These are phyloP conservation scores for Fusarium coicis DNA, from an alignment of 2,329 filamentous ascomycete species.

Conservation along the genomic window DNA sequence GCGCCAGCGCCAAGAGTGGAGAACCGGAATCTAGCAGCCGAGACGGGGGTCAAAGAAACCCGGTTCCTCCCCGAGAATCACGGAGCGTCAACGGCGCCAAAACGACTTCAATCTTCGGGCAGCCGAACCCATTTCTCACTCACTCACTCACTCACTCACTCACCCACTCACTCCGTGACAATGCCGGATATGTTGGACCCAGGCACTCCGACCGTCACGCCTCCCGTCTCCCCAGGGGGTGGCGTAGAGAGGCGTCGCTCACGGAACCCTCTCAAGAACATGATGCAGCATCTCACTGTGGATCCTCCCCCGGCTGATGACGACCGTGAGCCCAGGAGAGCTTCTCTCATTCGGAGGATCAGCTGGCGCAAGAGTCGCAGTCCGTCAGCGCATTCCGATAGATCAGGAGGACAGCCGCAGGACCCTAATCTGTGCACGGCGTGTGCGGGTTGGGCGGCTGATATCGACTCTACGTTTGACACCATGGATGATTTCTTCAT, in stretches of 20 bases:
- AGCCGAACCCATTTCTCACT: not conserved
- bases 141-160: not conserved
- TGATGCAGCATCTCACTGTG: constrained; percentile 53
- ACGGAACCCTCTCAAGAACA: constrained; percentile 50
- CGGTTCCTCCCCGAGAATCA: constrained; percentile 36
- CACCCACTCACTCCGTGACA: not conserved
- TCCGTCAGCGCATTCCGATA: constrained; percentile 50
- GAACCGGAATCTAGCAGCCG: constrained; percentile 42
- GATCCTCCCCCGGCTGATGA: constrained; percentile 46
- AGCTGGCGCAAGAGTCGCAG: constrained; percentile 52
- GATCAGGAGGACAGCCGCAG: constrained; percentile 41
- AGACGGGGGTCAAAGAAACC: constrained; percentile 39
- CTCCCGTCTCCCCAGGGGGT: constrained; percentile 36
- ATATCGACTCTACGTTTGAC: constrained; percentile 48
- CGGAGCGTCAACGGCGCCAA: constrained; percentile 37
- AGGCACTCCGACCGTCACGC: constrained; percentile 36
- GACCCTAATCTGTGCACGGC: constrained; percentile 47
- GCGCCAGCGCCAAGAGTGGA: constrained; percentile 39
- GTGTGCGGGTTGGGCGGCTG: constrained; percentile 48
- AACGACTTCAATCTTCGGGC: constrained; percentile 19
- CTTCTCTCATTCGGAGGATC: constrained; percentile 50
- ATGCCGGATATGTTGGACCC: constrained; percentile 48
- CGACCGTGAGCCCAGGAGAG: constrained; percentile 42
- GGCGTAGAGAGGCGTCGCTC: constrained; percentile 47
- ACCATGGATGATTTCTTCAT: constrained; percentile 47